Conservation (phyloP, 305 asterid species). For the Solanum hybrid region DNA sequence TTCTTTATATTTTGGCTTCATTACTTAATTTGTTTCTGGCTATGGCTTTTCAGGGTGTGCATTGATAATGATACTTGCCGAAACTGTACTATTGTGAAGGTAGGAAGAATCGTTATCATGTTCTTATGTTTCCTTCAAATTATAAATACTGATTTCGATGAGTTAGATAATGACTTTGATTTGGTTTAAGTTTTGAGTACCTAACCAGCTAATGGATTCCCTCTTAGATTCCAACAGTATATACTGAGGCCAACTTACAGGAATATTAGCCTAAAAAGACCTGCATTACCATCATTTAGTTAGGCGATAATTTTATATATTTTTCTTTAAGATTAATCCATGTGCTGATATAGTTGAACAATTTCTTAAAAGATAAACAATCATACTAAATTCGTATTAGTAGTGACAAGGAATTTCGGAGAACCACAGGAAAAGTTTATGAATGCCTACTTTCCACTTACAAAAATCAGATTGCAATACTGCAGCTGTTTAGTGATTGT, state of each 20-base stretch:
- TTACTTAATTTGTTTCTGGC: not conserved
- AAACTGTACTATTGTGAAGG: constrained; percentile 85
- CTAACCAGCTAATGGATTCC: not conserved
- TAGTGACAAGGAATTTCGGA: not conserved
- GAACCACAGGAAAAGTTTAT: not conserved
- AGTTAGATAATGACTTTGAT: not conserved
- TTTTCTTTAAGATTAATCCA: not conserved
- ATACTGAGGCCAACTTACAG: not conserved
- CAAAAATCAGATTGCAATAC: not conserved
- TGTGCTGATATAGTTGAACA: not conserved
- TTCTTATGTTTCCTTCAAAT: not conserved
- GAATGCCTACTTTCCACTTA: not conserved
- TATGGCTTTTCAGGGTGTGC: constrained; percentile 49
- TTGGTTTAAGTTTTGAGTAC: not conserved
- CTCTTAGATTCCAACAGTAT: not conserved
- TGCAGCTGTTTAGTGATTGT: not conserved
- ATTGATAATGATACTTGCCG: constrained; percentile 60
- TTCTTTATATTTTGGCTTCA: not conserved
- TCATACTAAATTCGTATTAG: not conserved
- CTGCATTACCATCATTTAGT: not conserved
- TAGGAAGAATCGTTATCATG: not conserved
- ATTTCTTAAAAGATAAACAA: not conserved
- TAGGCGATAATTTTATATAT: not conserved
- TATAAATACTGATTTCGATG: not conserved
- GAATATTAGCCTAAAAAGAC: not conserved